Conservation (phyloP, 495 filamentous ascomycete species). For the Xylaria venustula region DNA sequence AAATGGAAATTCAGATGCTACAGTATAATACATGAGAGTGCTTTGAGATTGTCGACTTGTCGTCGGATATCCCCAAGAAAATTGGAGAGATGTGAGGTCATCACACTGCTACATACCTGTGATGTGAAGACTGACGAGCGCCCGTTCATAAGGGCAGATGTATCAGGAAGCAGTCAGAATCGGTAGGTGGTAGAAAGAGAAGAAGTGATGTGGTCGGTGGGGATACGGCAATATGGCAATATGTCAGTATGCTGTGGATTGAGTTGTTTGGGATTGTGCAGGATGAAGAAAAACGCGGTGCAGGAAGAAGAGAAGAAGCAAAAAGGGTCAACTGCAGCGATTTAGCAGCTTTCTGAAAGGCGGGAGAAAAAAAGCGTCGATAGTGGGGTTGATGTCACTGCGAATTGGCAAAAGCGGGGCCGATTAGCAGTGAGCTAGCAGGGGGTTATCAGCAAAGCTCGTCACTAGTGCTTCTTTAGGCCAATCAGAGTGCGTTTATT, state of each 20-base stretch:
- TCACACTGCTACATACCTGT: constrained; percentile 65
- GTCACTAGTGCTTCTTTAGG: background rate
- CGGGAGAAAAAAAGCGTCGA: constrained; percentile 9
- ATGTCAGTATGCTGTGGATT: background rate
- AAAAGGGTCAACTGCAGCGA: background rate
- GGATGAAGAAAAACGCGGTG: constrained; percentile 10
- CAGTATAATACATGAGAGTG: background rate
- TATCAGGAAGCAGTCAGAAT: constrained; percentile 26
- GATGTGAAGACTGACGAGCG: constrained; percentile 92
- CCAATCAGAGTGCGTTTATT: constrained; percentile 1
- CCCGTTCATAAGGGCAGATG: constrained; percentile 87
- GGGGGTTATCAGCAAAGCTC: background rate
- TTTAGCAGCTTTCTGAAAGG: constrained; percentile 4
- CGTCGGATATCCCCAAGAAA: background rate
- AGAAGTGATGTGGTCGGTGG: constrained; percentile 4
- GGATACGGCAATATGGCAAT: background rate
- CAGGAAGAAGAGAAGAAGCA: constrained; percentile 15
- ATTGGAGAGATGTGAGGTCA: constrained; percentile 21
- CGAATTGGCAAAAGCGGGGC: constrained; percentile 8
- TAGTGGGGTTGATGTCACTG: constrained; percentile 10
- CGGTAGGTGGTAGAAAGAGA: background rate
- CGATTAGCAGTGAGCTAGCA: background rate
- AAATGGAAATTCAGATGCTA: background rate
- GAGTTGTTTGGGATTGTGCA: background rate
- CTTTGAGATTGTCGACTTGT: background rate